Evolutionary conservation across 2,329 filamentous ascomycete genomes (phyloP).

Genomic region (Penicillium sp.): DNA sequence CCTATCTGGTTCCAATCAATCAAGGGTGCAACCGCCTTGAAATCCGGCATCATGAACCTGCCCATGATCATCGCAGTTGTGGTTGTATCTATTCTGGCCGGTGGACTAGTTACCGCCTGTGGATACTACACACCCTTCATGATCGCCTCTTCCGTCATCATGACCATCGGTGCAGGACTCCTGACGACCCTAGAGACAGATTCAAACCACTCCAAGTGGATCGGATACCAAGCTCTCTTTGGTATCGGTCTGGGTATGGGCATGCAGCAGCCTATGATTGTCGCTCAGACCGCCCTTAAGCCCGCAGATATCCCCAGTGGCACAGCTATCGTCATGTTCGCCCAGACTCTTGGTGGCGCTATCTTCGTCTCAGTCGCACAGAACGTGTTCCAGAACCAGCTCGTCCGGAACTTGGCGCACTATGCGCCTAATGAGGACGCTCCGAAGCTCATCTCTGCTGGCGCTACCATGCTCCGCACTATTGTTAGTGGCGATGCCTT

Average conservation of each 20-base stretch:
- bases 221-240: conserved; percentile 41
- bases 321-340: conserved; percentile 38
- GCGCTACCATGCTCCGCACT: conserved; percentile 40
- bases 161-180: conserved; percentile 38
- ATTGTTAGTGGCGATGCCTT: conserved; percentile 30
- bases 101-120: conserved; percentile 30
- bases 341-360: conserved; percentile 40
- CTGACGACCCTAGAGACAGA: conserved; percentile 37
- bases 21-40: conserved; percentile 35
- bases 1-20: conserved; percentile 48
- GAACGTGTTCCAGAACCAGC: conserved; percentile 41
- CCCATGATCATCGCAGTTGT: conserved; percentile 37
- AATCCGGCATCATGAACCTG: conserved; percentile 42
- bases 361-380: conserved; percentile 41
- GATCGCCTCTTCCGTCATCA: conserved; percentile 33
- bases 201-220: conserved; percentile 37
- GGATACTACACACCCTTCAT: conserved; percentile 46
- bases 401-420: conserved; percentile 28
- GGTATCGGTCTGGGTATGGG: conserved; percentile 40
- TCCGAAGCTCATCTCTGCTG: conserved; percentile 31
- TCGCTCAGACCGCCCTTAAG: conserved; percentile 36
- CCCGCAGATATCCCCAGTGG: conserved; percentile 37
- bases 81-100: conserved; percentile 33
- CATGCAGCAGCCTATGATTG: conserved; percentile 39
- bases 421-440: conserved; percentile 31